Conservation (phyloP, 2,329 filamentous ascomycete genomes). For the Diaporthe batatas region DNA sequence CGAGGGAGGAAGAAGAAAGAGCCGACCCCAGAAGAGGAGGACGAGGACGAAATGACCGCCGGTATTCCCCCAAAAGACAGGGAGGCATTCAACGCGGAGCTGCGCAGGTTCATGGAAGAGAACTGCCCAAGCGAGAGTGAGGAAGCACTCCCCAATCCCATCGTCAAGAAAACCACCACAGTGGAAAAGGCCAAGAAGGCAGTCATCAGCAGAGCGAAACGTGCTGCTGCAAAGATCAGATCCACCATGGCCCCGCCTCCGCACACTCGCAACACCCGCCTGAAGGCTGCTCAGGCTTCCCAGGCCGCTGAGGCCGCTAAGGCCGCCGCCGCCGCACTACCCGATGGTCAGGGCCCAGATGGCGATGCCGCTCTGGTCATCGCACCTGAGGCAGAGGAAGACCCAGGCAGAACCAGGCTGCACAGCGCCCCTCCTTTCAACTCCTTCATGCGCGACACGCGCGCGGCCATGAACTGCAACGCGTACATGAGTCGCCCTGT, state of each 20-base stretch:
- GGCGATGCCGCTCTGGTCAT: neutral
- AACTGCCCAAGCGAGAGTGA: neutral
- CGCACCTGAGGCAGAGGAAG: slow-evolving; percentile 1
- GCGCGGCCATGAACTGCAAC: neutral
- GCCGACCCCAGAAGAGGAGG: neutral
- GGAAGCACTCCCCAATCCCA: slow-evolving; percentile 12
- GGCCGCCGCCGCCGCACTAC: neutral
- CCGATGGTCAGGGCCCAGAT: neutral
- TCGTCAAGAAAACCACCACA: slow-evolving; percentile 8
- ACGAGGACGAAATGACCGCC: neutral
- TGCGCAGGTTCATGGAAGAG: neutral
- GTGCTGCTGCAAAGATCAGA: slow-evolving; percentile 25
- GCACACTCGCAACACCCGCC: slow-evolving; percentile 27
- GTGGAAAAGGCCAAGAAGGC: slow-evolving; percentile 23
- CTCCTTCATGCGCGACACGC: slow-evolving; percentile 27
- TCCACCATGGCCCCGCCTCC: neutral
- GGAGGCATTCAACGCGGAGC: slow-evolving; percentile 26
- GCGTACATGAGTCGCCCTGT: slow-evolving; percentile 13
- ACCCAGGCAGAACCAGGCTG: slow-evolving; percentile 4
- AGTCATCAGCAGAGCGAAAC: slow-evolving; percentile 12
- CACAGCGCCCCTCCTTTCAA: slow-evolving; percentile 11
- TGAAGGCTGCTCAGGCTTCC: slow-evolving; percentile 8
- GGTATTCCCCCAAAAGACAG: slow-evolving; percentile 28
- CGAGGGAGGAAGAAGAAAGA: slow-evolving; percentile 1
- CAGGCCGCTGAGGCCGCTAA: neutral